phyloP scores from a whole-genome alignment of 1,284 basidiomycete genomes.

The Cutaneotrichosporon daszewskae region DNA sequence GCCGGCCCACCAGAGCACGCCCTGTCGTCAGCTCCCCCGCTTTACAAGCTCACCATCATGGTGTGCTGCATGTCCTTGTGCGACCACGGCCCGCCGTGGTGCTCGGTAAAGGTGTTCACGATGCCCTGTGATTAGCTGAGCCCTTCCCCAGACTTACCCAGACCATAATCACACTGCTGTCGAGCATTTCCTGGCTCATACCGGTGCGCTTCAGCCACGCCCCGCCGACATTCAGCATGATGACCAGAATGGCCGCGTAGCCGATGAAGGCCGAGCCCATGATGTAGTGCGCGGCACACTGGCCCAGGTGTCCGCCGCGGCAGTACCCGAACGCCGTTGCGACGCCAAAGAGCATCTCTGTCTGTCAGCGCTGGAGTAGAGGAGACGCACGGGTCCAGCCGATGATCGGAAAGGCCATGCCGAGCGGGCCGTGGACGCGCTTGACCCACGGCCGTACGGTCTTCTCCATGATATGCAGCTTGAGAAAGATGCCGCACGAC shows the following conservation, averaged over 20 bases:
- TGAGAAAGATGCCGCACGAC: conserved; percentile 77
- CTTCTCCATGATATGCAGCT: conserved; percentile 81
- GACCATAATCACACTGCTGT: conserved; percentile 78
- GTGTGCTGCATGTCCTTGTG: conserved; percentile 92
- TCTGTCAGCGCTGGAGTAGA: conserved; percentile 41
- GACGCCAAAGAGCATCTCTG: conserved; percentile 49
- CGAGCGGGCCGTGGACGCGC: conserved; percentile 68
- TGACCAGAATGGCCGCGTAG: conserved; percentile 76
- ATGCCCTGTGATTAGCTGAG: conserved; percentile 37
- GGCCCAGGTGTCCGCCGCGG: conserved; percentile 62
- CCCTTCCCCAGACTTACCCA: conserved; percentile 58
- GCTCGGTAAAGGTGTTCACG: conserved; percentile 92
- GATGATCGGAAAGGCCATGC: conserved; percentile 77
- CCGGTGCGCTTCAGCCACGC: conserved; percentile 62
- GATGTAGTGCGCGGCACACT: conserved; percentile 84
- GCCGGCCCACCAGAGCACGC: conserved; percentile 78
- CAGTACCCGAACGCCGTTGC: conserved; percentile 55
- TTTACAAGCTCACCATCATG: conserved; percentile 48
- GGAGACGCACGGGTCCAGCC: conserved; percentile 82
- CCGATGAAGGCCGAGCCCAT: conserved; percentile 81
- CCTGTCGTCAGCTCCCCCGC: conserved; percentile 40
- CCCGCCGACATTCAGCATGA: conserved; percentile 76
- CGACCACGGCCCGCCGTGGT: conserved; percentile 72
- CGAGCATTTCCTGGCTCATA: conserved; percentile 75
- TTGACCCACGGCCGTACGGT: conserved; percentile 70